Evolutionary conservation across 208 protist genomes (phyloP), one percentile per base, ranked within the genome.

Genomic region (Leishmania guyanensis): DNA sequence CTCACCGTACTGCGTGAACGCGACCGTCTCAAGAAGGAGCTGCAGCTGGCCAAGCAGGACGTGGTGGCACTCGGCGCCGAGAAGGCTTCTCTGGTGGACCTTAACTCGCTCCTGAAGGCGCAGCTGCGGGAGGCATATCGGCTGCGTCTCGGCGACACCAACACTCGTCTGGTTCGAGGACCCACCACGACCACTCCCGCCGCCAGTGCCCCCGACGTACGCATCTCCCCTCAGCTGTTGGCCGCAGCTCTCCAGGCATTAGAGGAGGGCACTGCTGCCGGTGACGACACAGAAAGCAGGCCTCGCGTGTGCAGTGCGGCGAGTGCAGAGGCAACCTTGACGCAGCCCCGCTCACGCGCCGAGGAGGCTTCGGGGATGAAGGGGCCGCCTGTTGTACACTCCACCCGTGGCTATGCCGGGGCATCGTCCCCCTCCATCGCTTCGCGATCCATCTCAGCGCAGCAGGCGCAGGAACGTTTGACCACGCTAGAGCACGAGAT

Each of bases 21-120:
- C 36, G 94, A 98, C 69, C 78, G 80, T 16, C 84, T 95, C 2
- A 70, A 75, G 76, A 83, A 76, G 50, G 88, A 96, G 77, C 68
- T 94, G 80, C 74, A 85, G 43, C 71, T 87, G 20, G 82, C 89
- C 6, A 80, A 91, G 48, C 85, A 90, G 71, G 91, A 93, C 48
- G 83, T 88, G 9, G 83, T 76, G 22, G 86, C 90, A 10, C 75
- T 95, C 22, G 77, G 81, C 36, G 88, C 83, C 2, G 92, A 98
- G 82, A 94, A 95, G 81, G 90, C 92, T 54, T 95, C 91, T 9
- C 84, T 98, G 72, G 82, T 95, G 26, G 93, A 96, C 78, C 77
- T 98, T 17, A 98, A 98, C 80, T 88, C 92, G 14, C 83, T 96
- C 16, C 88, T 98, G 26, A 98, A 98, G 88, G 89, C 91, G 39